phyloP scores from a whole-genome alignment of 1,139 yeast genomes.

The Schizosaccharomyces versatilis region DNA sequence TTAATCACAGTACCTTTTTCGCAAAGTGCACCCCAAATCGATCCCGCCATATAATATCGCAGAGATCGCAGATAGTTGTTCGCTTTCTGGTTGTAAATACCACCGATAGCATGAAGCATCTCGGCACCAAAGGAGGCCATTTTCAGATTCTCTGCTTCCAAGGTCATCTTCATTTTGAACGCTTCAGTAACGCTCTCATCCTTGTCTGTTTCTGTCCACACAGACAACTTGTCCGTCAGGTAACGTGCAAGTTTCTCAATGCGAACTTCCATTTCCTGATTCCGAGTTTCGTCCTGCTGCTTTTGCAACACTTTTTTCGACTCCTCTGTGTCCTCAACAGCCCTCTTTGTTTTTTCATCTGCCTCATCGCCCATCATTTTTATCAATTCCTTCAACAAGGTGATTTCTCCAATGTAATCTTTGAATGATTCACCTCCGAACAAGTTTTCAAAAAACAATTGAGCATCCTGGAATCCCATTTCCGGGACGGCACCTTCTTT shows the following conservation, averaged over 20 bases:
- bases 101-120: slow-evolving; percentile 69
- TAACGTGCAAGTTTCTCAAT: slow-evolving; percentile 42
- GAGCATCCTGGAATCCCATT: slow-evolving; percentile 32
- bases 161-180: slow-evolving; percentile 42
- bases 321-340: neutral
- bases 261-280: slow-evolving; percentile 40
- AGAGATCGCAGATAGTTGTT: slow-evolving; percentile 41
- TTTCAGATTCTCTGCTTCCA: slow-evolving; percentile 67
- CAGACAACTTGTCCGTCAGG: slow-evolving; percentile 42
- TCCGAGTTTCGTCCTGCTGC: neutral
- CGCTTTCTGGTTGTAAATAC: slow-evolving; percentile 49
- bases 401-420: slow-evolving; percentile 15
- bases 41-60: slow-evolving; percentile 51
- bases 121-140: slow-evolving; percentile 90
- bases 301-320: neutral
- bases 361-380: neutral
- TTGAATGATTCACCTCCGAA: slow-evolving; percentile 87
- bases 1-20: slow-evolving; percentile 72
- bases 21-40: slow-evolving; percentile 60
- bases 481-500: slow-evolving; percentile 41
- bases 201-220: slow-evolving; percentile 71
- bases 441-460: slow-evolving; percentile 63
- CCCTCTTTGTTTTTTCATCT: neutral
- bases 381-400: neutral
- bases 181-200: slow-evolving; percentile 44